Percentiles rank a stretch among this genome's conserved stretches.
Evolutionary conservation across 495 filamentous ascomycete genomes (phyloP).

Genomic region (Aspergillus wentii): DNA sequence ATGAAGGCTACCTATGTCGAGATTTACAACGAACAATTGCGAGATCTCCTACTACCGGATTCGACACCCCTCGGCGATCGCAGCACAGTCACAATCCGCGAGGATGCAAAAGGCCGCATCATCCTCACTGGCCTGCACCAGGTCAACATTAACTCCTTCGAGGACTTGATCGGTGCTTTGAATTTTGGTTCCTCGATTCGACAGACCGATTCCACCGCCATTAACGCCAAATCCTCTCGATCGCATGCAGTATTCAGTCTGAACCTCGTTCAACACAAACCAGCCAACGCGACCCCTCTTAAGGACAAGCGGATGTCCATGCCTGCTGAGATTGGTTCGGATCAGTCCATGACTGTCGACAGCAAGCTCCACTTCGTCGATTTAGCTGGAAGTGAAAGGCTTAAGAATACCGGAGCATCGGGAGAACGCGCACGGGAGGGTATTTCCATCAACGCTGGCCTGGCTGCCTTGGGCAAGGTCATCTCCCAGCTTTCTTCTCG

Average conservation of each 20-base stretch:
- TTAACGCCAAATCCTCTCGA: slow-evolving; percentile 97
- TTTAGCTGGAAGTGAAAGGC: slow-evolving; percentile 90
- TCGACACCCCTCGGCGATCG: slow-evolving; percentile 63
- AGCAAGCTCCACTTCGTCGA: slow-evolving; percentile 99
- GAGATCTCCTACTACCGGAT: slow-evolving; percentile 86
- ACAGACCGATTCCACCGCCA: slow-evolving; percentile 97
- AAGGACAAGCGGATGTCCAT: slow-evolving; percentile 87
- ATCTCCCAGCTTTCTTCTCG: slow-evolving; percentile 96
- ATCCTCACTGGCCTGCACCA: slow-evolving; percentile 84
- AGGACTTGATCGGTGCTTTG: slow-evolving; percentile 82
- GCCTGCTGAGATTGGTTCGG: slow-evolving; percentile 70
- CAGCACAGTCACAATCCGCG: slow-evolving; percentile 73
- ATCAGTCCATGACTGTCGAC: slow-evolving; percentile 79
- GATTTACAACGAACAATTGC: slow-evolving; percentile 96
- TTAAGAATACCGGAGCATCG: slow-evolving; percentile 96
- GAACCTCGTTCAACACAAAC: slow-evolving; percentile 85
- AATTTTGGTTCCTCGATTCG: slow-evolving; percentile 92
- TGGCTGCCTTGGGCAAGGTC: slow-evolving; percentile 94
- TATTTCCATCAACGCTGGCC: slow-evolving; percentile 96
- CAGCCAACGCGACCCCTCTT: slow-evolving; percentile 44
- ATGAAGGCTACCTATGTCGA: slow-evolving; percentile 97
- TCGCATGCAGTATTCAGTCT: slow-evolving; percentile 97
- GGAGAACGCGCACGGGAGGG: slow-evolving; percentile 95
- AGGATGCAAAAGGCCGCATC: slow-evolving; percentile 94
- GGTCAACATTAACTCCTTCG: slow-evolving; percentile 85